Evolutionary conservation across 2,329 filamentous ascomycete genomes (phyloP).

Genomic region (Grosmannia huntii): DNA sequence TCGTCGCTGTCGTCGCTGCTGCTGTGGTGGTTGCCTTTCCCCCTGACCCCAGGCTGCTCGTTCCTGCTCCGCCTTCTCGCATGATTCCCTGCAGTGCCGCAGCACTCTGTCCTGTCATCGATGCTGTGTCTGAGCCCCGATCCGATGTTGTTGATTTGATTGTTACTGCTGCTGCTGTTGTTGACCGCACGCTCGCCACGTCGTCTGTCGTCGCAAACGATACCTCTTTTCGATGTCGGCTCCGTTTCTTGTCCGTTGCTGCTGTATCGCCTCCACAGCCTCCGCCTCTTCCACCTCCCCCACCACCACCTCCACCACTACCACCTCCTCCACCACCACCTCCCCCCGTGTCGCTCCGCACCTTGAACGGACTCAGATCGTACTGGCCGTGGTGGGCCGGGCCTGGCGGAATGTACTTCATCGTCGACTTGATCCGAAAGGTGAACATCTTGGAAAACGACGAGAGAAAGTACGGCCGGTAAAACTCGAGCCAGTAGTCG

Average conservation of each 20-base stretch:
- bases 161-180: too few relatives aligned
- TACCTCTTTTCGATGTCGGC: constrained; percentile 48
- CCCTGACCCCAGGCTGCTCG: too few relatives aligned
- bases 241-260: constrained; percentile 26
- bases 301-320: constrained; percentile 17
- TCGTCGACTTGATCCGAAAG: constrained; percentile 81
- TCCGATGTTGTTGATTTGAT: too few relatives aligned
- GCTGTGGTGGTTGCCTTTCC: too few relatives aligned
- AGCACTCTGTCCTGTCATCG: too few relatives aligned
- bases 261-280: constrained; percentile 1
- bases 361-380: constrained; percentile 78
- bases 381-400: constrained; percentile 61
- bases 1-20: too few relatives aligned
- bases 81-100: too few relatives aligned
- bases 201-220: constrained; percentile 52
- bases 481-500: constrained; percentile 97
- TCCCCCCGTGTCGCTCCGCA: constrained; percentile 36
- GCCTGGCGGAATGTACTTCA: constrained; percentile 68
- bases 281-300: constrained; percentile 33
- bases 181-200: constrained; percentile 9
- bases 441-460: constrained; percentile 87
- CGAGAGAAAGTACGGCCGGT: constrained; percentile 75
- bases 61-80: too few relatives aligned
- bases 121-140: too few relatives aligned
- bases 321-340: constrained; percentile 35